Conservation (phyloP, 83 land plant species). For the Diphasiastrum complanatum region DNA sequence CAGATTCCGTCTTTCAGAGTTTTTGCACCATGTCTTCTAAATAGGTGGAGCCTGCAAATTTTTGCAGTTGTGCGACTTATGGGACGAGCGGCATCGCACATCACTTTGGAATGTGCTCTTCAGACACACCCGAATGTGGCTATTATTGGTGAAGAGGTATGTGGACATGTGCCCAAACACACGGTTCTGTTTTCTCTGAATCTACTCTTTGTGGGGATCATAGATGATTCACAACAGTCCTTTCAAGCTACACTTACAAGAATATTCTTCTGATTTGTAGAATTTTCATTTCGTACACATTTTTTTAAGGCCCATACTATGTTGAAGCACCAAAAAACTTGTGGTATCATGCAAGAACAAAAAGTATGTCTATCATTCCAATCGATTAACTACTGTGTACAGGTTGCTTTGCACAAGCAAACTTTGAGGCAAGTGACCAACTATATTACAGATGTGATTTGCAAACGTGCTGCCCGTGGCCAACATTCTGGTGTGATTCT, state of each 20-base stretch:
- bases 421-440: conserved; percentile 86
- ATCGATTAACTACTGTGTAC: conserved; percentile 30
- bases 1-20: too few species aligned
- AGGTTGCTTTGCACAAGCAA: conserved; percentile 69
- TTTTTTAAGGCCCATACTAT: too few species aligned
- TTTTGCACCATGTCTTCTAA: background rate
- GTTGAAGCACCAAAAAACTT: too few species aligned
- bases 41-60: background rate
- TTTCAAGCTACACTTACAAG: too few species aligned
- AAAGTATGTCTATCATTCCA: too few species aligned
- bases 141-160: conserved; percentile 92
- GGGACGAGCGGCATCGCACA: conserved; percentile 99
- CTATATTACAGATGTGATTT: conserved; percentile 72
- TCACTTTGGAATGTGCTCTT: conserved; percentile 92
- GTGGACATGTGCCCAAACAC: background rate
- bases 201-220: too few species aligned
- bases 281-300: too few species aligned
- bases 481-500: conserved; percentile 96
- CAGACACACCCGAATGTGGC: conserved; percentile 93
- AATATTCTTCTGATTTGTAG: too few species aligned
- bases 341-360: too few species aligned
- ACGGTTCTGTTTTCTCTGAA: too few species aligned
- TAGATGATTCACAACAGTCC: too few species aligned
- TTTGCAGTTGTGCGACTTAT: conserved; percentile 54
- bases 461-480: conserved; percentile 73